Percentiles rank a stretch among this genome's conserved stretches.
phyloP scores from a whole-genome alignment of 768 basidiomycete species.

The Termitomyces sp. region DNA sequence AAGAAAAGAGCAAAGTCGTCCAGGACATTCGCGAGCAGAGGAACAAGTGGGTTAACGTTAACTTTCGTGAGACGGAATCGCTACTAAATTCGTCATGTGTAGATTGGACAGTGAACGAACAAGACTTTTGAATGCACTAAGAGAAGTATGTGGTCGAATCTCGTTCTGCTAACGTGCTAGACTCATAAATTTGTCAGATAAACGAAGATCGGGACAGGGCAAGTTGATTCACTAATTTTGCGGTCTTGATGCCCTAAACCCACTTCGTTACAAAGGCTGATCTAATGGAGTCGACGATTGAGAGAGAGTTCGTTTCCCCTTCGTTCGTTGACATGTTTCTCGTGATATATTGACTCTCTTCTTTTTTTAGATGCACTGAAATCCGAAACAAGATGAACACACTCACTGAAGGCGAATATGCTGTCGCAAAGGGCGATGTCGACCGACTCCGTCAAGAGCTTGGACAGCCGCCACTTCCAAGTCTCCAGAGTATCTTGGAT shows the following conservation, averaged over 20 bases:
- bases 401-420: slow-evolving; percentile 75
- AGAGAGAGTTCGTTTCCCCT: slow-evolving; percentile 54
- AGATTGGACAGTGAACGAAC: slow-evolving; percentile 76
- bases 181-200: slow-evolving; percentile 38
- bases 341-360: neutral
- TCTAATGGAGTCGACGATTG: slow-evolving; percentile 61
- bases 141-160: slow-evolving; percentile 47
- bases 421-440: slow-evolving; percentile 70
- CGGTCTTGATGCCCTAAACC: slow-evolving; percentile 3
- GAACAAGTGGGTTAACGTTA: slow-evolving; percentile 61
- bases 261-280: slow-evolving; percentile 47
- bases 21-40: slow-evolving; percentile 83
- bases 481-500: slow-evolving; percentile 68
- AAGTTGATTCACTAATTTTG: slow-evolving; percentile 7
- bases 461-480: slow-evolving; percentile 71
- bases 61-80: neutral
- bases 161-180: neutral
- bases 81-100: slow-evolving; percentile 1
- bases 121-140: slow-evolving; percentile 61
- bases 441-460: slow-evolving; percentile 73
- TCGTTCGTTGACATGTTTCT: neutral
- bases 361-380: slow-evolving; percentile 51
- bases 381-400: slow-evolving; percentile 61
- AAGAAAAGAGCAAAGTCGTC: slow-evolving; percentile 73
- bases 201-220: slow-evolving; percentile 82